Evolutionary conservation across 2,329 filamentous ascomycete species (phyloP).

Genomic region (Talaromyces sp.): DNA sequence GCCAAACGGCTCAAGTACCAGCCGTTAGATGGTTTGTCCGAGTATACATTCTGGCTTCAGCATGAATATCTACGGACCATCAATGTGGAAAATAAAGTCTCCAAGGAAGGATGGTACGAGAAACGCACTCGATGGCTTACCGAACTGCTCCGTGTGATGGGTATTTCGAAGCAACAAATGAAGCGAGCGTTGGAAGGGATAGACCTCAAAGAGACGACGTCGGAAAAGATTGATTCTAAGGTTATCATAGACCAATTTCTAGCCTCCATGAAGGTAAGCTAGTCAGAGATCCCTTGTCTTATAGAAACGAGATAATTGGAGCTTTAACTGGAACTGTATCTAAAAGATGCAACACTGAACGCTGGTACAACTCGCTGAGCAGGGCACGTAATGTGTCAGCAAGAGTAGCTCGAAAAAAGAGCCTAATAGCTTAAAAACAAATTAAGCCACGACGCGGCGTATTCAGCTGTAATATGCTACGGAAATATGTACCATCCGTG

Average conservation of each 20-base stretch:
- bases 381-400: too few relatives aligned
- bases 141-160: not conserved
- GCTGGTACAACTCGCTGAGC: too few relatives aligned
- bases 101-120: not conserved
- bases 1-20: not conserved
- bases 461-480: too few relatives aligned
- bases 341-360: not conserved
- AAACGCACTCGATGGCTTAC: not conserved
- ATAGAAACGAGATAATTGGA: not conserved
- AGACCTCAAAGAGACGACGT: not conserved
- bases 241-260: not conserved
- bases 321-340: not conserved
- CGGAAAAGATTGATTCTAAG: not conserved
- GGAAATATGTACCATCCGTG: too few relatives aligned
- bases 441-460: too few relatives aligned
- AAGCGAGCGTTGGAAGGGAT: not conserved
- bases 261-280: not conserved
- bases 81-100: not conserved
- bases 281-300: not conserved
- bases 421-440: too few relatives aligned
- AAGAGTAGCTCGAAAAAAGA: too few relatives aligned
- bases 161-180: not conserved
- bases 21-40: not conserved
- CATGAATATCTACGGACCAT: not conserved
- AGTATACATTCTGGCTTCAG: not conserved